Percentiles rank a stretch among this genome's conserved stretches.
phyloP scores from a whole-genome alignment of 179 eudicot genomes.

The Beta lomatogona region DNA sequence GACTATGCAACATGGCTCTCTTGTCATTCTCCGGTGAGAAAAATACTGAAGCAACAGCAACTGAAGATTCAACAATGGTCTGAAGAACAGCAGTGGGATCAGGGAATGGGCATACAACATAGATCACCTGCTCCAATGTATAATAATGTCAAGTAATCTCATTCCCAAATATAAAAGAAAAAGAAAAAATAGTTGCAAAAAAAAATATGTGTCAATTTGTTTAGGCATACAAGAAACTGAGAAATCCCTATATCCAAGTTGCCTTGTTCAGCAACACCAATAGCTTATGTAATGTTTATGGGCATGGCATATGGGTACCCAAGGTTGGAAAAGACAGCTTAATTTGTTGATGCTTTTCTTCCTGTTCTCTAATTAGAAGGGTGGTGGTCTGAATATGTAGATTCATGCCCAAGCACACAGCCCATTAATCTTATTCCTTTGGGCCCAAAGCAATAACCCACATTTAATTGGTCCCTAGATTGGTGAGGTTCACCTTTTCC shows the following conservation, averaged over 20 bases:
- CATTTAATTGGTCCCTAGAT: too few relatives aligned
- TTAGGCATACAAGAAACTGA: not conserved
- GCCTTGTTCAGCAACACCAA: not conserved
- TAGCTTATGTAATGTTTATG: not conserved
- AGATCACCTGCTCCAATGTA: constrained; percentile 68
- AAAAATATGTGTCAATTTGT: not conserved
- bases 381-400: too few relatives aligned
- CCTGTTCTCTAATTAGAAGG: too few relatives aligned
- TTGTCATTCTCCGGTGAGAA: constrained; percentile 78
- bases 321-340: not conserved
- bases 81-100: constrained; percentile 81
- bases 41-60: constrained; percentile 69
- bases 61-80: constrained; percentile 80
- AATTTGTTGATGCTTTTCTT: not conserved
- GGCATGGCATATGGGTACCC: not conserved
- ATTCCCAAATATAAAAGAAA: not conserved
- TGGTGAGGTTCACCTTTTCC: too few relatives aligned
- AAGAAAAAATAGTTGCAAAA: not conserved
- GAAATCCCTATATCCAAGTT: not conserved
- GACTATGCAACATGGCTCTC: constrained; percentile 68
- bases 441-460: too few relatives aligned
- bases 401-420: too few relatives aligned
- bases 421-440: too few relatives aligned
- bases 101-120: constrained; percentile 97
- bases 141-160: constrained; percentile 3